phyloP scores from a whole-genome alignment of 768 basidiomycete genomes.

The Leccinum ochraceum region DNA sequence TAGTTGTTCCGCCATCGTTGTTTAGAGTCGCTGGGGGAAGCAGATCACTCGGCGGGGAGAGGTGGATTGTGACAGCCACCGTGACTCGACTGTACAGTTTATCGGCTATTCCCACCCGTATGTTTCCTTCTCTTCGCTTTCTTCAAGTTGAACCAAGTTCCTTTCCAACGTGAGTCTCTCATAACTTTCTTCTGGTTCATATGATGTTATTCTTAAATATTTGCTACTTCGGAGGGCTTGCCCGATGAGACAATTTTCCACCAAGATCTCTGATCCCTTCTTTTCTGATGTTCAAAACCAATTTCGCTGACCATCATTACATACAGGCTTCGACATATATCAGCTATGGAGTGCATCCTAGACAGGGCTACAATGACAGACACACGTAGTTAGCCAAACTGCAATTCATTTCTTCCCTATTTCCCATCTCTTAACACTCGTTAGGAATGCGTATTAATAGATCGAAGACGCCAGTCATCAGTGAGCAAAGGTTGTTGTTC shows the following conservation, averaged over 20 bases:
- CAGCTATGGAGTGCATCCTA: not conserved
- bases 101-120: constrained; percentile 33
- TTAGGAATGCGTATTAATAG: constrained; percentile 22
- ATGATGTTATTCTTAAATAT: constrained; percentile 56
- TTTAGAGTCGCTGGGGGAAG: constrained; percentile 12
- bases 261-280: constrained; percentile 68
- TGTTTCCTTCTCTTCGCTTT: not conserved
- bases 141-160: not conserved
- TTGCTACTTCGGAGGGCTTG: constrained; percentile 67
- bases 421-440: not conserved
- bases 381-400: constrained; percentile 1
- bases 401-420: not conserved
- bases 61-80: constrained; percentile 54
- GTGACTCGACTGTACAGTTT: constrained; percentile 64
- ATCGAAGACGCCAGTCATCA: constrained; percentile 60
- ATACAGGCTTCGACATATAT: not conserved
- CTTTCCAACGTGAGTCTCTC: constrained; percentile 19
- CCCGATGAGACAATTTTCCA: constrained; percentile 65
- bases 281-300: not conserved
- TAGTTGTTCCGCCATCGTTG: constrained; percentile 77
- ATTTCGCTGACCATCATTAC: constrained; percentile 5
- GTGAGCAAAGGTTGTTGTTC: constrained; percentile 40
- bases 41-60: not conserved
- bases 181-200: not conserved
- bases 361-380: not conserved